Evolutionary conservation across 73 alveolate species (phyloP), one percentile per base, ranked within the genome.

Genomic region (Paramecium tetraurelia): DNA sequence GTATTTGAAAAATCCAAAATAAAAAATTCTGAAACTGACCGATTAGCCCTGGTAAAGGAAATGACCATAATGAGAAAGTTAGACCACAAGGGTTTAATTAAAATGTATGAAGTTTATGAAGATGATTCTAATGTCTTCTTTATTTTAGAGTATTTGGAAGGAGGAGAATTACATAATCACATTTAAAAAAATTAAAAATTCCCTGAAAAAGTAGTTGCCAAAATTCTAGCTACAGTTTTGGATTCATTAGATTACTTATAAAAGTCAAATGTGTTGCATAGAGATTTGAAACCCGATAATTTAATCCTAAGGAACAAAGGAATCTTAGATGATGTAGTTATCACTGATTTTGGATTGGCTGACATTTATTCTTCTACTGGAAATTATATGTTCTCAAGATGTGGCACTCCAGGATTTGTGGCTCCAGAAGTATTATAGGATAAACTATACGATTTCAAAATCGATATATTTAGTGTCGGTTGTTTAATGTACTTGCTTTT

Each of bases 351-450:
- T 31, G 95, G 92, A 75, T 41, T 95, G 29, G 96, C 96, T 46
- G 98, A 95, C 92, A 69, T 93, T 58, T 93, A 92, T 43, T 85
- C 83, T 9, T 63, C 92, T 29, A 53, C 68, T 31, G 85, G 95
- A 35, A 93, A 89, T 40, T 85, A 94, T 31, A 92, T 92, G 24
- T 43, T 46, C 29, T 69, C 83, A 75, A 89, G 93, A 80, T 95
- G 97, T 92, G 98, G 97, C n/a, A 76, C 96, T 58, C 98, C 98
- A 11, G 93, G 96, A 63, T 95, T 93, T 80, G 96, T 93, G 48
- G 95, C 96, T 59, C 98, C 98, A 1, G 98, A 95, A 57, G 95
- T 95, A 86, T 50, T 95, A 36, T 11, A 92, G 58, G 92, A 92
- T 22, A 77, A 57, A 18, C 83, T 89, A 27, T 93, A 93, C 20